A percentile compares a stretch with the other conserved stretches of the same genome.
Conservation (phyloP, 2,329 filamentous ascomycete species). For the Botryotinia calthae region DNA sequence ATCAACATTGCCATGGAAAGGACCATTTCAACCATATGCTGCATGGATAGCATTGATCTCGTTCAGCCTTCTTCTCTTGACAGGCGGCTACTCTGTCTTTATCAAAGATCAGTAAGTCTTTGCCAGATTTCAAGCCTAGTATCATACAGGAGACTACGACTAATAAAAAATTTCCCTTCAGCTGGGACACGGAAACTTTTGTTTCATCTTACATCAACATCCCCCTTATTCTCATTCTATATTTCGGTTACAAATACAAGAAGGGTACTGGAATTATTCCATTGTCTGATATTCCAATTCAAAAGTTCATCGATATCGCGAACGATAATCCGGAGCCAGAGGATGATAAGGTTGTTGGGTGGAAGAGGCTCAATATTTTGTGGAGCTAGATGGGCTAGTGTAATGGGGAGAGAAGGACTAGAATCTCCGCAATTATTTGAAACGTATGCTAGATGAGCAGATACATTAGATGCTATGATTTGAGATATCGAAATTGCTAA, state of each 20-base stretch:
- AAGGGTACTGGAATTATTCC: constrained; percentile 48
- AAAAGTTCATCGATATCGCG: constrained; percentile 41
- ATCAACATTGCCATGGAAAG: constrained; percentile 53
- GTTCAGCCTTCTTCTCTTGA: constrained; percentile 64
- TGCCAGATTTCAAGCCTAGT: fast-evolving
- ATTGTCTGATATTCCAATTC: constrained; percentile 42
- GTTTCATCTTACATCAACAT: constrained; percentile 58
- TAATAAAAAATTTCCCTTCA: not conserved
- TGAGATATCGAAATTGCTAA: not conserved
- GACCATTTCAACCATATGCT: constrained; percentile 49
- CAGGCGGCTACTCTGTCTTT: constrained; percentile 65
- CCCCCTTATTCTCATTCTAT: constrained; percentile 44
- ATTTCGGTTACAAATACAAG: constrained; percentile 52
- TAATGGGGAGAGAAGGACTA: too few relatives aligned
- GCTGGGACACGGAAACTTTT: constrained; percentile 55
- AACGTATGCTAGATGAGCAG: not conserved
- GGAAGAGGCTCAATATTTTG: constrained; percentile 39
- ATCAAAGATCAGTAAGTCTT: constrained; percentile 48
- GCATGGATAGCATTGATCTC: constrained; percentile 60
- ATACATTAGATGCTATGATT: not conserved
- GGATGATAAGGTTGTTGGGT: constrained; percentile 30
- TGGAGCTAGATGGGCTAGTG: constrained; percentile 29
- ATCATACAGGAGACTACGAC: not conserved
- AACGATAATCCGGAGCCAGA: constrained; percentile 39
- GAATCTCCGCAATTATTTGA: not conserved